Percentiles rank a stretch among this genome's conserved stretches.
phyloP scores from a whole-genome alignment of 192 early-diverging fungal genomes.

The Podochytrium sp. region DNA sequence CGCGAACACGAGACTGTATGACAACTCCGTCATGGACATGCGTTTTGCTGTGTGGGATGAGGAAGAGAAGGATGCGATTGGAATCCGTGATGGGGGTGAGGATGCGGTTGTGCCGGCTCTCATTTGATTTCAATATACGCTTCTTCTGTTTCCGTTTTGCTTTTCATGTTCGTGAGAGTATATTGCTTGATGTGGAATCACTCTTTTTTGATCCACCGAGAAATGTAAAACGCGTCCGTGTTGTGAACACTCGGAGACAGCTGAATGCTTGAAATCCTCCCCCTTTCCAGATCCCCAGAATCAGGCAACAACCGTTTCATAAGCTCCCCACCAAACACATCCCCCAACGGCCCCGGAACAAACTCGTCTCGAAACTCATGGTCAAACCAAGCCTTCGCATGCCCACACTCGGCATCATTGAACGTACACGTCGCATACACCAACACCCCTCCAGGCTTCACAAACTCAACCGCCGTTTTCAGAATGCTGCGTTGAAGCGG shows the following conservation, averaged over 20 bases:
- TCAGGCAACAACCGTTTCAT: not conserved
- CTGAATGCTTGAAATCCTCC: not conserved
- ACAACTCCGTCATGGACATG: no score
- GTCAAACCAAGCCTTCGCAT: slow-evolving; percentile 20
- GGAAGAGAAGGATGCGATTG: no score
- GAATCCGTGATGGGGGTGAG: no score
- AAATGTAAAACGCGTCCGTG: slow-evolving; percentile 25
- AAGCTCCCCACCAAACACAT: not conserved
- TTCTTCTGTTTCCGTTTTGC: no score
- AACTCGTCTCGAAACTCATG: not conserved
- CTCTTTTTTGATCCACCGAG: slow-evolving; percentile 8
- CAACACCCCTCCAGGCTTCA: slow-evolving; percentile 12
- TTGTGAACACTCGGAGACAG: slow-evolving; percentile 4
- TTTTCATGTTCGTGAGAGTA: no score
- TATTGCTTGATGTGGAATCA: no score
- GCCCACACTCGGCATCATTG: slow-evolving; percentile 15
- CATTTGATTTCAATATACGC: no score
- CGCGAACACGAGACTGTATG: no score
- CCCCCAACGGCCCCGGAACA: not conserved
- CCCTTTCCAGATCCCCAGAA: not conserved
- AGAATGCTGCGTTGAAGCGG: slow-evolving; percentile 18
- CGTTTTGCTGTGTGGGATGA: no score
- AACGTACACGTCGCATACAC: slow-evolving; percentile 34
- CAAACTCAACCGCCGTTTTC: not conserved
- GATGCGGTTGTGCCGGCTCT: no score